Conservation (phyloP, 345 rosid species). For the Rhodamnia rubescens region DNA sequence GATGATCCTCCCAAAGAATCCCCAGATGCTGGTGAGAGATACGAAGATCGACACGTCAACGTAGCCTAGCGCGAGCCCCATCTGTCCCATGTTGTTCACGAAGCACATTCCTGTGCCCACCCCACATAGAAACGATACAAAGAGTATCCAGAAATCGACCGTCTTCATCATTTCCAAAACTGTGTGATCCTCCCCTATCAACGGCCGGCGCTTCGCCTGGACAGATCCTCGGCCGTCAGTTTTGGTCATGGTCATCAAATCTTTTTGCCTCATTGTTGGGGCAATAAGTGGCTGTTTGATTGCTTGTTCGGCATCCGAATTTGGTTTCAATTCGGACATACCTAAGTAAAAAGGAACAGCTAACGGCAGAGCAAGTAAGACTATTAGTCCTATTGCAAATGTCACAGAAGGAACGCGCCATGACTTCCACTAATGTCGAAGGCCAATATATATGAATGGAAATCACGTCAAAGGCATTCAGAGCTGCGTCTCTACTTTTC, state of each 20-base stretch:
- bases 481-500: constrained; percentile 18
- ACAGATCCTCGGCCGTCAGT: neutral
- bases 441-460: constrained; percentile 39
- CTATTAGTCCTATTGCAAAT: constrained; percentile 30
- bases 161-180: neutral
- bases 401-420: constrained; percentile 17
- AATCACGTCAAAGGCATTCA: constrained; percentile 33
- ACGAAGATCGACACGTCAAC: constrained; percentile 36
- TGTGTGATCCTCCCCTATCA: neutral
- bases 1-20: constrained; percentile 44
- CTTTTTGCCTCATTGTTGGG: neutral
- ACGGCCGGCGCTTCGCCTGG: neutral
- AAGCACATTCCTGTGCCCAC: constrained; percentile 1
- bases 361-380: constrained; percentile 35
- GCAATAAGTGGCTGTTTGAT: constrained; percentile 27
- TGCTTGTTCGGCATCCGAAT: constrained; percentile 21
- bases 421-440: constrained; percentile 38
- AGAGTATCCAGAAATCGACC: neutral
- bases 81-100: constrained; percentile 58
- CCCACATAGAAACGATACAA: neutral
- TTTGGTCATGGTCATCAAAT: constrained; percentile 1
- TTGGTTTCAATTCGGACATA: neutral
- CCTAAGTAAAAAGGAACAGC: constrained; percentile 26
- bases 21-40: constrained; percentile 53
- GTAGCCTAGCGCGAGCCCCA: constrained; percentile 45